Conservation (phyloP, 768 basidiomycete genomes). For the Boletus reticulatus region DNA sequence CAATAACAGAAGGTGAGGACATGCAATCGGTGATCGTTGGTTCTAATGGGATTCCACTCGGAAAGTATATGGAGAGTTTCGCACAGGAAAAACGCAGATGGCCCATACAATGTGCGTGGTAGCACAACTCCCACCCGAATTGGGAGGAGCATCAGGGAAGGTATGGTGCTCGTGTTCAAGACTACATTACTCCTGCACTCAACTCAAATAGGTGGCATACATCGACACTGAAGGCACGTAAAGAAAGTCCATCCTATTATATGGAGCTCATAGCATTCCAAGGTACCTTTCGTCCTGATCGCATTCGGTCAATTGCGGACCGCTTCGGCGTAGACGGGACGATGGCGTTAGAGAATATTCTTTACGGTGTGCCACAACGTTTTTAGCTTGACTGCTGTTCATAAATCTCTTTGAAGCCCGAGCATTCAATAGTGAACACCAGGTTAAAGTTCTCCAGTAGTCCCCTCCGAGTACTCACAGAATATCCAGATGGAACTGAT, state of each 20-base stretch:
- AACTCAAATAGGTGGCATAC: slow-evolving; percentile 67
- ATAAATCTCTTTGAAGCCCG: slow-evolving; percentile 51
- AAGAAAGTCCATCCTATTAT: not conserved
- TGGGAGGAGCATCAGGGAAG: slow-evolving; percentile 91
- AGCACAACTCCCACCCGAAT: slow-evolving; percentile 82
- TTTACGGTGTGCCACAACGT: slow-evolving; percentile 60
- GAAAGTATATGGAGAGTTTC: slow-evolving; percentile 91
- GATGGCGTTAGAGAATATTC: slow-evolving; percentile 84
- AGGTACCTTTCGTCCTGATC: slow-evolving; percentile 96
- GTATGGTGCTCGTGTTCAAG: slow-evolving; percentile 33
- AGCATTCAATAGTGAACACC: slow-evolving; percentile 91
- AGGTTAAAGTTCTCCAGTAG: slow-evolving; percentile 43
- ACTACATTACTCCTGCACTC: not conserved
- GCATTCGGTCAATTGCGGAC: slow-evolving; percentile 87
- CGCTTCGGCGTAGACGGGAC: slow-evolving; percentile 91
- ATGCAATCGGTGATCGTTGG: not conserved
- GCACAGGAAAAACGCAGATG: slow-evolving; percentile 94
- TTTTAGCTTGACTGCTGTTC: not conserved
- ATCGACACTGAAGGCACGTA: slow-evolving; percentile 79
- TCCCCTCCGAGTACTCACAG: slow-evolving; percentile 2
- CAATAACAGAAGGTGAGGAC: slow-evolving; percentile 79
- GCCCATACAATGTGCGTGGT: slow-evolving; percentile 95
- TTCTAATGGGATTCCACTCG: not conserved
- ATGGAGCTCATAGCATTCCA: slow-evolving; percentile 19
- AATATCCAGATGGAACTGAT: slow-evolving; percentile 78